A percentile compares a stretch with the other conserved stretches of the same genome.
Conservation (phyloP, 768 basidiomycete genomes). For the Psilocybe tampanensis region DNA sequence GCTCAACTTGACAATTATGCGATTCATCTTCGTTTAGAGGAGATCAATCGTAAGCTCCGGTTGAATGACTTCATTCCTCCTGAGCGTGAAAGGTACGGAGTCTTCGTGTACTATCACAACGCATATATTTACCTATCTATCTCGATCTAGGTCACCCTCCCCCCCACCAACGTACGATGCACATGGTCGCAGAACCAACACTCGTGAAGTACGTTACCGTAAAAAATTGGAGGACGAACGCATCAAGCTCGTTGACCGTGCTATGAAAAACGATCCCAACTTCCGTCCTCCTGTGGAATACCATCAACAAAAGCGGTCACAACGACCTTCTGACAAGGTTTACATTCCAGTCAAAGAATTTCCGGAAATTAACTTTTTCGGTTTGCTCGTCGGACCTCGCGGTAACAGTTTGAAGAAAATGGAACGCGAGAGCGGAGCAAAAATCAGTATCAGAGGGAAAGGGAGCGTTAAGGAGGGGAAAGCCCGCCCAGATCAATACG, state of each 20-base stretch:
- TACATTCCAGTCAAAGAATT: slow-evolving; percentile 99
- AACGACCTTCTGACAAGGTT: slow-evolving; percentile 95
- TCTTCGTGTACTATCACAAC: slow-evolving; percentile 2
- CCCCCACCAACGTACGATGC: slow-evolving; percentile 97
- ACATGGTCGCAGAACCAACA: slow-evolving; percentile 97
- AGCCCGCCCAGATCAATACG: slow-evolving; percentile 90
- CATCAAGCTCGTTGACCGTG: slow-evolving; percentile 89
- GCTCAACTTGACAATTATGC: slow-evolving; percentile 98
- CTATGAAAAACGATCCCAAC: slow-evolving; percentile 97
- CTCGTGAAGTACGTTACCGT: slow-evolving; percentile 96
- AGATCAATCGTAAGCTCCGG: slow-evolving; percentile 94
- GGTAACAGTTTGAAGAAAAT: slow-evolving; percentile 99
- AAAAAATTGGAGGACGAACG: slow-evolving; percentile 95
- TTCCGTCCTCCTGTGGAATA: slow-evolving; percentile 98
- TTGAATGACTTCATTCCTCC: slow-evolving; percentile 96
- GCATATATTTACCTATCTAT: slow-evolving; percentile 27
- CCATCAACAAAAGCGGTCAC: slow-evolving; percentile 91
- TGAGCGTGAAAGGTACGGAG: slow-evolving; percentile 83
- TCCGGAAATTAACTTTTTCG: slow-evolving; percentile 99
- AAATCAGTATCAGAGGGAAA: slow-evolving; percentile 98
- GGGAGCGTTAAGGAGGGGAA: slow-evolving; percentile 99
- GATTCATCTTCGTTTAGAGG: slow-evolving; percentile 92
- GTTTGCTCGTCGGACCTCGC: slow-evolving; percentile 95
- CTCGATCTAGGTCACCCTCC: slow-evolving; percentile 77
- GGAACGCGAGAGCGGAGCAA: slow-evolving; percentile 97